Base-by-base conservation (phyloP, 2,329 filamentous ascomycete species). In the Colletotrichum sp. region DNA sequence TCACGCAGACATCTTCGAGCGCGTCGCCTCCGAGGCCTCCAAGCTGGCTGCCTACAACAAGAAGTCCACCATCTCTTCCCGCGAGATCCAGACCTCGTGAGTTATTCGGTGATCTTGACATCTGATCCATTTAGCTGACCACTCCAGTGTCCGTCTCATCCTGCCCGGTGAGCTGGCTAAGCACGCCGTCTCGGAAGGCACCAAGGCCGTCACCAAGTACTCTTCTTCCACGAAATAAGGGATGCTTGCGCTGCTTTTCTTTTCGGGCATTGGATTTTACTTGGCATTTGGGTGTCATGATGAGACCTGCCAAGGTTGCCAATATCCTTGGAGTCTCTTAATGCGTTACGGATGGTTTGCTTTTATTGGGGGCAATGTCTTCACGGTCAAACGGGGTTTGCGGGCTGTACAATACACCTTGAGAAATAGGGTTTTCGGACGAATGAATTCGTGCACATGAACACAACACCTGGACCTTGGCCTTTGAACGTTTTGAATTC, bases 41-140 rank as follows among this genome's bases (percentile, higher is more conserved):
- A 99, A 99, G 94, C 94, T 99, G 77, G 97, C 97, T 81, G 97
- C 97, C 79, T 99, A 99, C 92, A 99, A 99, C 94, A 99, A 98
- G 94, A 99, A 99, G 93, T 98, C 96, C 67, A 99, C 97, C 86
- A 99, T 99, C 89, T 98, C 96, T 70, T 98, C 97, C 81, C 94
- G 97, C 85, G 97, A 99, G 90, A 99, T 99, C 86, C 97, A 99
- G 92, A 99, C 97, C 82, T 98, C 97, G 88, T 93, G 87, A 80
- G 91, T 88, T 34, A 48, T 16, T 27, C 10, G 9, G 60, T 4
- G 7, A 2, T 8, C 27, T 7, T 36, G 32, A 12, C 22, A 22
- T 8, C 6, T 10, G 8, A 15, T 10, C 12, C 58, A 16, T 62
- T 34, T n/a, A 4, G 5, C 94, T 94, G 84, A 92, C 93, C 39